Evolutionary conservation across 257 asterid species (phyloP), one percentile per base, ranked within the genome.

Genomic region (Parsonsia alboflavescens): DNA sequence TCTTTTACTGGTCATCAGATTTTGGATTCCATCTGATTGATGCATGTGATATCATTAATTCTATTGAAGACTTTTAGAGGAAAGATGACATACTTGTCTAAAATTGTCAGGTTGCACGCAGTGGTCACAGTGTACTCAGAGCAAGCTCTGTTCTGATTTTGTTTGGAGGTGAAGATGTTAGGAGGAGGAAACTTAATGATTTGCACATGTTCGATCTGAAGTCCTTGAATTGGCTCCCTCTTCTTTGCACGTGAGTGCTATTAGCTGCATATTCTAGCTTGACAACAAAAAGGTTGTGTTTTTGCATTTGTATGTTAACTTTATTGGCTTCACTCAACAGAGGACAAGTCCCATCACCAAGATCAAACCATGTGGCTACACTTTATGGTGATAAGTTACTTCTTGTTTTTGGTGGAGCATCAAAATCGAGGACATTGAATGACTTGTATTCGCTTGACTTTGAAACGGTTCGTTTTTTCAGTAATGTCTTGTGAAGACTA

Each of bases 141-240:
- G 93, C 94, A 65, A 95, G 88, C 81, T 88, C 96, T 45, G 91
- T 82, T 80, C 85, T 95, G 72, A 89, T 95, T 69, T 75, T 95
- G 76, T 95, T 95, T 84, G 99, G 99, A 74, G 99, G 99, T 74
- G 99, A 95, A 86, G 96, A 89, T 78, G 50, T 79, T 73, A 92
- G 81, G 82, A 87, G 88, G 82, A 87, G 93, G 84, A 95, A 95
- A 80, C 90, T 92, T 72, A 95, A 92, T 76, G 99, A 95, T 81
- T 85, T 95, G 61, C 97, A 95, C 80, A 95, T 90, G 99, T 95
- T 95, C 85, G 97, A 95, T 82, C 88, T 95, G 59, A 92, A 92
- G 82, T 92, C 99, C 80, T 89, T 88, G 63, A 92, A 94, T 50
- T 95, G 99, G 99, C 97, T 95, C 65, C 99, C 99, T 54, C 97